Evolutionary conservation across 2,329 filamentous ascomycete species (phyloP).

Genomic region (Aspergillus novofumigatus): DNA sequence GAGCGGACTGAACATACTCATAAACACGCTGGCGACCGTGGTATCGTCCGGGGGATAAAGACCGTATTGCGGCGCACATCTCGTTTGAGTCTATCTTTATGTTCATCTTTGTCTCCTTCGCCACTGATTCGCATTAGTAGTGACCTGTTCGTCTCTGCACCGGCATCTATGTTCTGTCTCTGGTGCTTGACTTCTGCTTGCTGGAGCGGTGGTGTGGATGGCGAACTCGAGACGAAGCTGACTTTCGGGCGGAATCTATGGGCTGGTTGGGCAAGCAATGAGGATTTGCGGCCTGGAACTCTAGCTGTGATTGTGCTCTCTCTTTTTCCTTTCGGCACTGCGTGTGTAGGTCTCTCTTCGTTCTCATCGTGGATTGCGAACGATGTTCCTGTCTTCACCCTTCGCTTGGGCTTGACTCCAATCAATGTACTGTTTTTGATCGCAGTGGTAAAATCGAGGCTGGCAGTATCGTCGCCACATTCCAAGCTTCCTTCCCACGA

Average conservation of each 20-base stretch:
- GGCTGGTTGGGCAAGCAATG: slow-evolving; percentile 37
- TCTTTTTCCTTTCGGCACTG: slow-evolving; percentile 14
- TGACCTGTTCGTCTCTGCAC: slow-evolving; percentile 13
- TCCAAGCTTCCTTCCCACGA: slow-evolving; percentile 23
- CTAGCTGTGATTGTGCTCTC: slow-evolving; percentile 12
- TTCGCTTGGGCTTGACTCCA: slow-evolving; percentile 26
- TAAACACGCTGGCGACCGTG: slow-evolving; percentile 40
- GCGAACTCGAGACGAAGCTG: slow-evolving; percentile 21
- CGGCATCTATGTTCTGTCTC: slow-evolving; percentile 5
- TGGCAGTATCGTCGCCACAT: slow-evolving; percentile 32
- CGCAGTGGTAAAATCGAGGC: slow-evolving; percentile 41
- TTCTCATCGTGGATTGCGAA: slow-evolving; percentile 41
- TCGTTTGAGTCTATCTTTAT: slow-evolving; percentile 24
- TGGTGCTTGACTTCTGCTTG: slow-evolving; percentile 6
- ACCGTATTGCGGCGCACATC: slow-evolving; percentile 35
- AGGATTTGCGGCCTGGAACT: slow-evolving; percentile 24
- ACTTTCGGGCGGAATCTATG: slow-evolving; percentile 37
- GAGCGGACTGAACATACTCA: slow-evolving; percentile 41
- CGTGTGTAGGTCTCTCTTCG: slow-evolving; percentile 9
- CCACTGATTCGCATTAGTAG: slow-evolving; percentile 13
- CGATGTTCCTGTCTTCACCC: slow-evolving; percentile 19
- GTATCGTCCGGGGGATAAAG: slow-evolving; percentile 41
- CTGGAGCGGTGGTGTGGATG: slow-evolving; percentile 11
- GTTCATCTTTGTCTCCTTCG: not conserved
- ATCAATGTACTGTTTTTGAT: slow-evolving; percentile 29